Evolutionary conservation across 495 filamentous ascomycete species (phyloP).

Genomic region (Aspergillus heteromorphus): DNA sequence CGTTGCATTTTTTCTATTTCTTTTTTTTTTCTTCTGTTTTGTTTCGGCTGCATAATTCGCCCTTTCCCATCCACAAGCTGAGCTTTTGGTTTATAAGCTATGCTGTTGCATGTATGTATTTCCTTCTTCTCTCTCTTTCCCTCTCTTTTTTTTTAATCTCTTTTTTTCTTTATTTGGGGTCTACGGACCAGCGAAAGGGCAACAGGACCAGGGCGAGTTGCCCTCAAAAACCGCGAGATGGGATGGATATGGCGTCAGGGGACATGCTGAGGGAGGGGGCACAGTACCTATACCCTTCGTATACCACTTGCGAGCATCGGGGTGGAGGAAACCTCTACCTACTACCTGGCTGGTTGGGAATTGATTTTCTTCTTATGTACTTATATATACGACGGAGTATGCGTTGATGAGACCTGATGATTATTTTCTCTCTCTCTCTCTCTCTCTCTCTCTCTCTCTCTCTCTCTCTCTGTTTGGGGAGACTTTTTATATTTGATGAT

Average conservation of each 20-base stretch:
- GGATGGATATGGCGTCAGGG: neutral
- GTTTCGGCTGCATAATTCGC: neutral
- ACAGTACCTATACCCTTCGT: neutral
- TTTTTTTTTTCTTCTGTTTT: neutral
- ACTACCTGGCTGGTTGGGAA: neutral
- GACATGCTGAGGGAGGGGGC: neutral
- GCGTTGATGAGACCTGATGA: neutral
- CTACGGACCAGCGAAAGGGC: neutral
- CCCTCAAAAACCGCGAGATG: neutral
- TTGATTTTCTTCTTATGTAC: slow-evolving; percentile 1
- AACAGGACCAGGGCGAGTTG: neutral
- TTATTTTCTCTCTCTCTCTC: neutral
- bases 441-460: no score
- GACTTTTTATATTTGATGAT: no score
- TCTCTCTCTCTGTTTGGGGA: neutral
- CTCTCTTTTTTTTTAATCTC: neutral
- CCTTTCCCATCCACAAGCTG: neutral
- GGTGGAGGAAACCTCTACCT: no score
- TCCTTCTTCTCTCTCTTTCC: neutral
- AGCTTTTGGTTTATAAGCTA: neutral
- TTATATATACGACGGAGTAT: slow-evolving; percentile 1
- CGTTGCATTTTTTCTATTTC: no score
- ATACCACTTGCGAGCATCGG: neutral
- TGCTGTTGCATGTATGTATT: neutral
- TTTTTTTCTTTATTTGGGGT: neutral